Evolutionary conservation across 495 filamentous ascomycete species (phyloP).

Genomic region (Xylaria sp.): DNA sequence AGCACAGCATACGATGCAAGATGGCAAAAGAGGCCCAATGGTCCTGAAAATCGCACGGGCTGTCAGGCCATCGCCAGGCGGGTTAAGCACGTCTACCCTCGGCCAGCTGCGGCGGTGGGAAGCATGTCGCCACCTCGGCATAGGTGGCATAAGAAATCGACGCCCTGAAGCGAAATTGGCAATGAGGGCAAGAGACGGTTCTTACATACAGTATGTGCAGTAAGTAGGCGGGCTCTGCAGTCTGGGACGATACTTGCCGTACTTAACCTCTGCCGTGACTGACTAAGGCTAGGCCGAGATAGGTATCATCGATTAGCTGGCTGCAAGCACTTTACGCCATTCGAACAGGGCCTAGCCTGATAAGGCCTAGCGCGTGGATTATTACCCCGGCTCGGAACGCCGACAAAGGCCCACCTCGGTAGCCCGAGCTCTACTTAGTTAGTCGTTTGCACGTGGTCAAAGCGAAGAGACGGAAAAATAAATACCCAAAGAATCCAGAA

Average conservation of each 20-base stretch:
- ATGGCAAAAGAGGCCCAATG: conserved; percentile 17
- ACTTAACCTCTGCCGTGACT: background rate
- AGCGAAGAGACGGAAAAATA: background rate
- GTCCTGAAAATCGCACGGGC: conserved; percentile 12
- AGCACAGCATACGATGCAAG: conserved; percentile 19
- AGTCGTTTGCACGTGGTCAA: conserved; percentile 9
- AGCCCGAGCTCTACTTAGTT: background rate
- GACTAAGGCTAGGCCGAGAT: background rate
- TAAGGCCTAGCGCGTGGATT: background rate
- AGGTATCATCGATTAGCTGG: conserved; percentile 7
- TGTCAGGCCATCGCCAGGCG: conserved; percentile 12
- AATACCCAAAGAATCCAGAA: background rate
- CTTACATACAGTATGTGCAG: too few relatives aligned
- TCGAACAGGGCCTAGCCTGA: background rate
- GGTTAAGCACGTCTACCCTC: conserved; percentile 26
- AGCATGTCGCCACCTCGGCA: conserved; percentile 16
- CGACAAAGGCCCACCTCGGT: background rate
- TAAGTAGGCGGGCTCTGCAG: too few relatives aligned
- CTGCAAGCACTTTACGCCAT: conserved; percentile 21
- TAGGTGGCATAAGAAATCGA: background rate
- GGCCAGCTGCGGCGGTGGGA: conserved; percentile 21
- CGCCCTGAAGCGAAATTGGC: too few relatives aligned
- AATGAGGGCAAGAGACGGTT: background rate
- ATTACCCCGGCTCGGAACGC: background rate
- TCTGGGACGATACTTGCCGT: background rate